Conservation (phyloP, 805 yeast species). For the Kodamaea nitidulidarum region DNA sequence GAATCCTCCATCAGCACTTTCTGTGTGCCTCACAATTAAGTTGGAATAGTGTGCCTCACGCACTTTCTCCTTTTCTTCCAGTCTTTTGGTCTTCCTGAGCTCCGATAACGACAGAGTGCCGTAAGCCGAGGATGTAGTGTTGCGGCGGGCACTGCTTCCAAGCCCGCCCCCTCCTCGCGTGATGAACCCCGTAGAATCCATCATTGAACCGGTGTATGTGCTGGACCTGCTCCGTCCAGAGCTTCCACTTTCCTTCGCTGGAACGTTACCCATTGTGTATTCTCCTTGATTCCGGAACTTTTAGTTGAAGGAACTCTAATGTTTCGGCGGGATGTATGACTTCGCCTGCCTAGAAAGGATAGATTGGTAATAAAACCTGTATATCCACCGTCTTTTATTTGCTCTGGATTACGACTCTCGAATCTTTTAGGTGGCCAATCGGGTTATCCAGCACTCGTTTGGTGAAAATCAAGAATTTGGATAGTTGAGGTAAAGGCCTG, state of each 20-base stretch:
- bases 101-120: constrained; percentile 15
- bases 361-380: too few relatives aligned
- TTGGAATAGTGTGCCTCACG: constrained; percentile 54
- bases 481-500: too few relatives aligned
- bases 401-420: too few relatives aligned
- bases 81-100: constrained; percentile 21
- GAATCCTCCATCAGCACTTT: constrained; percentile 90
- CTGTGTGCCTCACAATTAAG: constrained; percentile 56
- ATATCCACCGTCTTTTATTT: too few relatives aligned
- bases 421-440: too few relatives aligned
- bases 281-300: too few relatives aligned
- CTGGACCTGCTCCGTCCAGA: constrained; percentile 10
- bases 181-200: constrained; percentile 8
- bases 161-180: constrained; percentile 6
- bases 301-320: too few relatives aligned
- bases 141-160: constrained; percentile 14
- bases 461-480: too few relatives aligned
- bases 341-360: too few relatives aligned
- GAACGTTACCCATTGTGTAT: constrained; percentile 48
- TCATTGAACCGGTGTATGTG: constrained; percentile 8
- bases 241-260: constrained; percentile 36
- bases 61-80: constrained; percentile 52
- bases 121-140: constrained; percentile 17
- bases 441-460: too few relatives aligned
- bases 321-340: not conserved